Evolutionary conservation across 306 rosid species (phyloP), one percentile per base, ranked within the genome.

Genomic region (Cucurbita ficifolia): DNA sequence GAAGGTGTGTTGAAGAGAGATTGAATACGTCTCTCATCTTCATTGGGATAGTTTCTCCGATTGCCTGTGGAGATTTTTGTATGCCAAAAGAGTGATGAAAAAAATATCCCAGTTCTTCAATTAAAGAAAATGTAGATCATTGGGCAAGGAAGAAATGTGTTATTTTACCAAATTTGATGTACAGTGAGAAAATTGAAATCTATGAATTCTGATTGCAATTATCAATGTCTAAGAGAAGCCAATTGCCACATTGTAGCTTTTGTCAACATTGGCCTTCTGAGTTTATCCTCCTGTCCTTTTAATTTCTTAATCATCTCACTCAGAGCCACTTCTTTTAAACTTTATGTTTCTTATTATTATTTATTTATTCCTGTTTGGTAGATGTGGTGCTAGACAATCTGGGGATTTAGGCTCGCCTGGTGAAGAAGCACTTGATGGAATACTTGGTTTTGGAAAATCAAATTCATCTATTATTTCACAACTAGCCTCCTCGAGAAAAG

Each of bases 371-470:
- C 82, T 84, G 74, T 81, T 76, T 40, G 75, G 54, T 72, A 94
- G 99, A 74, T 94, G 99, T 79, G 99, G 99, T 60, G 99, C 96
- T 58, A 89, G 89, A 68, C 97, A 94, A 81, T 89, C 95, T 77
- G 98, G 94, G 73, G 91, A 87, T 83, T 80, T 86, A 73, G 83
- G 81, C 73, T 87, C 89, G 39, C 70, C 95, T 35, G 85, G 80
- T 3, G 95, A 94, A 79, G 95, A 84, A 76, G 97, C 99, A 73
- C 96, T 94, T 75, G 99, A 94, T 83, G 99, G 99, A 70, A 91
- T 94, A 76, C 99, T 94, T 83, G 99, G 97, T 71, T 94, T 94
- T 78, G 99, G 99, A 81, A 94, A 89, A 79, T 88, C 97, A 50
- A 94, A 94, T 86, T 86, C 87, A 46, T 94, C 99, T 24, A 70